Evolutionary conservation across 192 early-diverging fungal species (phyloP).

Genomic region (Backusella australiensis): DNA sequence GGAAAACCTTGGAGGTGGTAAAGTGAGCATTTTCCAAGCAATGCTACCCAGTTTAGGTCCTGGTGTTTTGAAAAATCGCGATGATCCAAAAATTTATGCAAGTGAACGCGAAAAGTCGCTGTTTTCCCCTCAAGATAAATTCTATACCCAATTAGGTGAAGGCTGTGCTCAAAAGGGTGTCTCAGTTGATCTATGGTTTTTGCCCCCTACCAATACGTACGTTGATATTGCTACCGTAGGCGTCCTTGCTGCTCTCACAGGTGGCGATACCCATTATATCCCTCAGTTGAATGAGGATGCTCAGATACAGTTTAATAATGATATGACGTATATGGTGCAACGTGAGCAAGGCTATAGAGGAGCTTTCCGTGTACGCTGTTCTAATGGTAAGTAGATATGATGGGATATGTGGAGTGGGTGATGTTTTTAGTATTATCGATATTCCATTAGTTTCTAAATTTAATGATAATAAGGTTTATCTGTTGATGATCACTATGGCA

Average conservation of each 20-base stretch:
- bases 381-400: slow-evolving; percentile 59
- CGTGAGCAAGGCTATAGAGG: slow-evolving; percentile 87
- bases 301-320: slow-evolving; percentile 68
- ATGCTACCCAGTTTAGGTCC: slow-evolving; percentile 85
- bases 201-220: slow-evolving; percentile 51
- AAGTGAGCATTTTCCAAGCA: slow-evolving; percentile 87
- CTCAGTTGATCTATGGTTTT: slow-evolving; percentile 87
- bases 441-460: not conserved
- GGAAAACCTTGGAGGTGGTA: slow-evolving; percentile 71
- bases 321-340: slow-evolving; percentile 54
- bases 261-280: slow-evolving; percentile 83
- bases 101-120: slow-evolving; percentile 90
- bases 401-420: not conserved
- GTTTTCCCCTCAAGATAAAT: slow-evolving; percentile 82
- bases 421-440: not conserved
- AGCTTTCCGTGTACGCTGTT: slow-evolving; percentile 84
- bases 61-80: slow-evolving; percentile 82
- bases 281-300: slow-evolving; percentile 81
- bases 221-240: slow-evolving; percentile 37
- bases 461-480: slow-evolving; percentile 53
- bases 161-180: slow-evolving; percentile 82
- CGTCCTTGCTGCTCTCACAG: slow-evolving; percentile 76
- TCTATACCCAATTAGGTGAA: slow-evolving; percentile 82
- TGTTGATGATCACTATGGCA: slow-evolving; percentile 87
- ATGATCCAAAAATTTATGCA: slow-evolving; percentile 87